A percentile compares a stretch with the other conserved stretches of the same genome.
Conservation (phyloP, 2,329 filamentous ascomycete species). For the Botrytis galanthina region DNA sequence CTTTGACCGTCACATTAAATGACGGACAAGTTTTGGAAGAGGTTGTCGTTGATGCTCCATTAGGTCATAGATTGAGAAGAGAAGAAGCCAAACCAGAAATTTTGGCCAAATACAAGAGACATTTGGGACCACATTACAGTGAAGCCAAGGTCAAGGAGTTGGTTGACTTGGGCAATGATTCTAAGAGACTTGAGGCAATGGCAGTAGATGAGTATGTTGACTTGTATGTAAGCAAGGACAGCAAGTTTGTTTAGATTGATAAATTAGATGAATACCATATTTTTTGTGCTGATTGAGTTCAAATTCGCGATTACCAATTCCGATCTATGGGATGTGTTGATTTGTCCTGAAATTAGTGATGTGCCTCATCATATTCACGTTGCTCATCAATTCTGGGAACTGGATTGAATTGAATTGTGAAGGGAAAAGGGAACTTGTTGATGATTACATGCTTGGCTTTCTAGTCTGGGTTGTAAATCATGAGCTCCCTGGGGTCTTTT, state of each 20-base stretch:
- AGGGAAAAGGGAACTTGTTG: too few species aligned
- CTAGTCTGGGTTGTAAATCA: too few species aligned
- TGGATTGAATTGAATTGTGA: too few species aligned
- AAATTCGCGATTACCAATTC: too few species aligned
- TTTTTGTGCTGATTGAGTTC: not conserved
- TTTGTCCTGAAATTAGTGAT: not conserved
- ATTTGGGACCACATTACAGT: constrained; percentile 79
- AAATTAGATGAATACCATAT: constrained; percentile 36
- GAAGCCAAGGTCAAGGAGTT: constrained; percentile 77
- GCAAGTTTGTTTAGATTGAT: constrained; percentile 48
- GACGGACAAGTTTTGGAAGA: constrained; percentile 91
- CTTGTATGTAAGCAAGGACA: constrained; percentile 65
- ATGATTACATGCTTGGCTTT: too few species aligned
- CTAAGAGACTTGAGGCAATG: constrained; percentile 72
- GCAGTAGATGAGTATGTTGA: constrained; percentile 93
- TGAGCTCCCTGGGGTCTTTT: not conserved
- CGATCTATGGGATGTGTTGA: not conserved
- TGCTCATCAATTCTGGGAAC: not conserved
- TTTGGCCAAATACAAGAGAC: constrained; percentile 90
- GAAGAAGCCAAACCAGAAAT: constrained; percentile 99
- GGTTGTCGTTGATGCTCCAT: constrained; percentile 87
- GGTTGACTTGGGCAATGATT: constrained; percentile 74
- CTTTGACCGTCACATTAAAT: constrained; percentile 89
- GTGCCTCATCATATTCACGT: not conserved
- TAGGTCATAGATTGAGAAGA: constrained; percentile 85